Percentiles rank a stretch among this genome's conserved stretches.
Conservation (phyloP, 2,329 filamentous ascomycete genomes). For the Magnaporthiopsis incrustans region DNA sequence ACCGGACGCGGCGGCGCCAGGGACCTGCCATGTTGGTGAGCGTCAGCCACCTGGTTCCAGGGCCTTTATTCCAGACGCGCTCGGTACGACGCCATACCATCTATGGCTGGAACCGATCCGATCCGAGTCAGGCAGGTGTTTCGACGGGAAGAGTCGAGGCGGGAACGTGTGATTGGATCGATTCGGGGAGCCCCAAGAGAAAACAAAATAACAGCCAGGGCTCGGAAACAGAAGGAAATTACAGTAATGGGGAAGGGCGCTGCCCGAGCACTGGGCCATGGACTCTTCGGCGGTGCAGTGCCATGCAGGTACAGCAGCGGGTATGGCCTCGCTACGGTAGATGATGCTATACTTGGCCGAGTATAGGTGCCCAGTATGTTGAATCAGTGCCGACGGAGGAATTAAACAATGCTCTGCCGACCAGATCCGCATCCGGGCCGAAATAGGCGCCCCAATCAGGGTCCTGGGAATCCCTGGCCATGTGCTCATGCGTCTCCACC, state of each 20-base stretch:
- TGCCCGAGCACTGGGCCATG: too few relatives aligned
- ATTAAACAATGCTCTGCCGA: background rate
- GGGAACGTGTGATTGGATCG: background rate
- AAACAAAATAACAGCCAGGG: too few relatives aligned
- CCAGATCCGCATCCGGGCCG: background rate
- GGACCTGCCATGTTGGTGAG: background rate
- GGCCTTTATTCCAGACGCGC: too few relatives aligned
- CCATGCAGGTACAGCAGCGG: too few relatives aligned
- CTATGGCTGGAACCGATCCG: background rate
- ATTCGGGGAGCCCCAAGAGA: too few relatives aligned
- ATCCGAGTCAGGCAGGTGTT: too few relatives aligned
- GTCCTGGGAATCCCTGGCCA: background rate
- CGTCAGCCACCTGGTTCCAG: background rate
- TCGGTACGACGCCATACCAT: background rate
- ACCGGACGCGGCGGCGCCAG: background rate
- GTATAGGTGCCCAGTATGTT: background rate
- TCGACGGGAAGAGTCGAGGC: too few relatives aligned
- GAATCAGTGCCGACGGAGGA: background rate
- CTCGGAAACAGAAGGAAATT: too few relatives aligned
- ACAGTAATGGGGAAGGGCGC: too few relatives aligned
- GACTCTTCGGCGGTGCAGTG: background rate
- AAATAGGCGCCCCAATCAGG: background rate
- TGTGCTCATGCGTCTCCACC: background rate
- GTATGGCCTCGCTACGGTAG: too few relatives aligned
- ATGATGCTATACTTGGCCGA: too few relatives aligned